Percentiles rank a stretch among this genome's conserved stretches.
Conservation (phyloP, 139 green algal genomes). For the Chlorella sp. region DNA sequence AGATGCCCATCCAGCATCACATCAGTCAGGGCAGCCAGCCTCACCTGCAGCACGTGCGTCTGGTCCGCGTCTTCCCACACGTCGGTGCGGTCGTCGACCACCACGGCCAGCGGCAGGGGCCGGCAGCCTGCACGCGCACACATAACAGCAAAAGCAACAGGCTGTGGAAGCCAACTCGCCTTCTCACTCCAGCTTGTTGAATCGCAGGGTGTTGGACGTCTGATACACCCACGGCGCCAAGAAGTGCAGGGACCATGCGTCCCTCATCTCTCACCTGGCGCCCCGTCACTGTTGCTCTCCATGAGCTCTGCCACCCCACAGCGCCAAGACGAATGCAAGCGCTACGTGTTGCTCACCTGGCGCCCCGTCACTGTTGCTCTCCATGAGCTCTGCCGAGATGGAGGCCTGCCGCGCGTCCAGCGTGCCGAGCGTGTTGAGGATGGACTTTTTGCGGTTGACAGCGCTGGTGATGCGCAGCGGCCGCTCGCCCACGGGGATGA, state of each 20-base stretch:
- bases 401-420: not conserved
- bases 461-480: conserved; percentile 18
- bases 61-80: conserved; percentile 65
- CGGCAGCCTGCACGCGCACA: not conserved
- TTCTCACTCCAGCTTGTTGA: too few relatives aligned
- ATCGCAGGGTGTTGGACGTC: too few relatives aligned
- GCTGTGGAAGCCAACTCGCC: too few relatives aligned
- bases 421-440: conserved; percentile 14
- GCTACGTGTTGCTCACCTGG: not conserved
- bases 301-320: not conserved
- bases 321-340: too few relatives aligned
- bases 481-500: conserved; percentile 52
- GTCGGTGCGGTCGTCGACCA: conserved; percentile 77
- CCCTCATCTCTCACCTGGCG: not conserved
- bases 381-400: not conserved
- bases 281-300: not conserved
- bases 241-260: too few relatives aligned
- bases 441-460: conserved; percentile 32
- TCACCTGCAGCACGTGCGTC: conserved; percentile 59
- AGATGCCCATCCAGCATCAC: too few relatives aligned
- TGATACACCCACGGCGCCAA: too few relatives aligned
- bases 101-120: conserved; percentile 58
- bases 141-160: too few relatives aligned
- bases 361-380: not conserved
- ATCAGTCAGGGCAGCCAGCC: too few relatives aligned